Evolutionary conservation across 805 yeast genomes (phyloP).

Genomic region (Hermanozyma aechmeae): DNA sequence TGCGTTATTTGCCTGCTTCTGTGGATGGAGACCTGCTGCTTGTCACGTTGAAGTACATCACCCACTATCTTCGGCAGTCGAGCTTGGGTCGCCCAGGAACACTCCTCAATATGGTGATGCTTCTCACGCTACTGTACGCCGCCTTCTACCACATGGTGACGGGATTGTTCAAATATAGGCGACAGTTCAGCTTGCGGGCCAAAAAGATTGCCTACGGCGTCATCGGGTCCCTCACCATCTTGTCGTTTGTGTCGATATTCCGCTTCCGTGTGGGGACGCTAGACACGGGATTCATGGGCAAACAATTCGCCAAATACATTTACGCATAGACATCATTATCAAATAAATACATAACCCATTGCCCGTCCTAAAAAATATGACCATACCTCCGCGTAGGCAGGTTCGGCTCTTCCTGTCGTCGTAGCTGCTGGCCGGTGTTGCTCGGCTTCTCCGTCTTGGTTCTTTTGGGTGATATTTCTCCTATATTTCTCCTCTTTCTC

Average conservation of each 20-base stretch:
- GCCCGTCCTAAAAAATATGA: no score
- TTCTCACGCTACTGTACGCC: slow-evolving; percentile 9
- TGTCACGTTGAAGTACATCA: slow-evolving; percentile 42
- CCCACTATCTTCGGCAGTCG: slow-evolving; percentile 14
- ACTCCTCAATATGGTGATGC: slow-evolving; percentile 7
- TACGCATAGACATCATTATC: slow-evolving; percentile 3
- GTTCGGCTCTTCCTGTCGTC: no score
- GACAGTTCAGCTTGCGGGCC: slow-evolving; percentile 27
- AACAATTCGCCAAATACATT: slow-evolving; percentile 19
- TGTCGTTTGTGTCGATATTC: slow-evolving; percentile 28
- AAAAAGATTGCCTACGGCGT: slow-evolving; percentile 36
- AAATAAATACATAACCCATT: no score
- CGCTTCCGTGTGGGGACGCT: slow-evolving; percentile 14
- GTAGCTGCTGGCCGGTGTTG: no score
- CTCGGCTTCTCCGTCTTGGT: no score
- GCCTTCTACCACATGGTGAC: slow-evolving; percentile 47
- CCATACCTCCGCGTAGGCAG: no score
- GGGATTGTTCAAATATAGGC: slow-evolving; percentile 42
- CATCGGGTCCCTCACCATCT: slow-evolving; percentile 24
- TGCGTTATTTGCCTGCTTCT: slow-evolving; percentile 40
- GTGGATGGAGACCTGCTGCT: slow-evolving; percentile 60
- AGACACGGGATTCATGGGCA: slow-evolving; percentile 20
- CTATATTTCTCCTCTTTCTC: no score
- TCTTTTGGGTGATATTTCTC: no score
- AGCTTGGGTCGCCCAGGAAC: slow-evolving; percentile 7